Conservation (phyloP, 306 rosid species). For the Mimosa pudica region DNA sequence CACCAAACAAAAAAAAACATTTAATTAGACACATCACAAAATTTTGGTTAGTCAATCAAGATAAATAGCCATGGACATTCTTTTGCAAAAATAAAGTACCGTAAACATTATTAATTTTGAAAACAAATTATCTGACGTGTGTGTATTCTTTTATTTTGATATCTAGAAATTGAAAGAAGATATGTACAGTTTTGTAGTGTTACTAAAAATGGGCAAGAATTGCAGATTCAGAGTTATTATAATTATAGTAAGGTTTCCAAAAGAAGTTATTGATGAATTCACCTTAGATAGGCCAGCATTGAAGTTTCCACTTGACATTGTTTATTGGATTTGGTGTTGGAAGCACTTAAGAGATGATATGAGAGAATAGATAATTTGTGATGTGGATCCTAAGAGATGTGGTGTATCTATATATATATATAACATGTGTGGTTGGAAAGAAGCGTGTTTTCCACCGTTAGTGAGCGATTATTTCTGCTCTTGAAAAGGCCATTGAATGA, state of each 20-base stretch:
- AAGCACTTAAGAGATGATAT: not conserved
- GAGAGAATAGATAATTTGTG: not conserved
- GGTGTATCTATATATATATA: not conserved
- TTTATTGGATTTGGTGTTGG: not conserved
- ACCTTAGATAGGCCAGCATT: constrained; percentile 27
- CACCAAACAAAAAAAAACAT: not conserved
- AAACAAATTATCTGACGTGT: not conserved
- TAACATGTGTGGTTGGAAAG: not conserved
- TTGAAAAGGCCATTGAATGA: constrained; percentile 22
- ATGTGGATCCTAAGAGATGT: not conserved
- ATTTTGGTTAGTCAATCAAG: not conserved
- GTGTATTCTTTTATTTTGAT: no score
- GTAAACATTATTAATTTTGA: not conserved
- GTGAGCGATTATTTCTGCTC: constrained; percentile 28
- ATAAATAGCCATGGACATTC: no score
- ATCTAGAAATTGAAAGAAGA: no score
- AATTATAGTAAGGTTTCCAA: not conserved
- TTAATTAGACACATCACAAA: not conserved
- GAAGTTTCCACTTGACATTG: constrained; percentile 44
- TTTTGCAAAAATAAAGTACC: not conserved
- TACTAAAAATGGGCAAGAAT: no score
- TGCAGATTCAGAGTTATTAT: no score
- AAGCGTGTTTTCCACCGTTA: not conserved
- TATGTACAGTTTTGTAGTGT: no score
- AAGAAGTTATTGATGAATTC: not conserved